Percentiles rank a stretch among this genome's conserved stretches.
phyloP scores from a whole-genome alignment of 768 basidiomycete species.

The Paxillus rubicundulus region DNA sequence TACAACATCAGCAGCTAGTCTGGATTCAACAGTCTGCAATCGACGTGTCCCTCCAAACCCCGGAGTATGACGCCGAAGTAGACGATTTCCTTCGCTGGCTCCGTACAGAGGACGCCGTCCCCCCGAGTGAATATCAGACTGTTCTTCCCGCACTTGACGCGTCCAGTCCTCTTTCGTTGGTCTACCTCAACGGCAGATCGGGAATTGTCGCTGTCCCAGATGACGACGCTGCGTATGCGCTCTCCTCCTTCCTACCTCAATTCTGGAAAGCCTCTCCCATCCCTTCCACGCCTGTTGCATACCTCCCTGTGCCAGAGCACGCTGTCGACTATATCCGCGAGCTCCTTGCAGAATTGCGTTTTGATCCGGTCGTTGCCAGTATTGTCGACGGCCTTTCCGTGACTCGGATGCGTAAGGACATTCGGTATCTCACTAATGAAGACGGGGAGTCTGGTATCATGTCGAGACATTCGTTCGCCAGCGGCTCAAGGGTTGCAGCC shows the following conservation, averaged over 20 bases:
- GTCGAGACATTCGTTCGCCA: conserved; percentile 82
- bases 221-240: conserved; percentile 35
- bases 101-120: conserved; percentile 18
- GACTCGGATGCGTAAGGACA: conserved; percentile 62
- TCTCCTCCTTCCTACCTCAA: conserved; percentile 66
- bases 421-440: conserved; percentile 85
- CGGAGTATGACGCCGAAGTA: conserved; percentile 34
- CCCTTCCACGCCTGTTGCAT: conserved; percentile 46
- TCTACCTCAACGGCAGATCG: conserved; percentile 42
- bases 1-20: conserved; percentile 45
- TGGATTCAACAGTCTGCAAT: conserved; percentile 60
- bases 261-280: conserved; percentile 72
- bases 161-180: conserved; percentile 30
- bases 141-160: conserved; percentile 10
- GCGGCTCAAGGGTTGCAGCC: conserved; percentile 42
- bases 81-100: conserved; percentile 36
- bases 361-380: conserved; percentile 65
- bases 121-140: conserved; percentile 17
- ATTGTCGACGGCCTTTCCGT: conserved; percentile 69
- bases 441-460: conserved; percentile 66
- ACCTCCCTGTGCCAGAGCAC: conserved; percentile 54
- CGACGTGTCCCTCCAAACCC: conserved; percentile 42
- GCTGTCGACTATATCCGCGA: conserved; percentile 54
- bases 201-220: conserved; percentile 50
- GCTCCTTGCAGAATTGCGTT: conserved; percentile 58